Evolutionary conservation across 331 rosid species (phyloP).

Genomic region (Pyrus hybrid): DNA sequence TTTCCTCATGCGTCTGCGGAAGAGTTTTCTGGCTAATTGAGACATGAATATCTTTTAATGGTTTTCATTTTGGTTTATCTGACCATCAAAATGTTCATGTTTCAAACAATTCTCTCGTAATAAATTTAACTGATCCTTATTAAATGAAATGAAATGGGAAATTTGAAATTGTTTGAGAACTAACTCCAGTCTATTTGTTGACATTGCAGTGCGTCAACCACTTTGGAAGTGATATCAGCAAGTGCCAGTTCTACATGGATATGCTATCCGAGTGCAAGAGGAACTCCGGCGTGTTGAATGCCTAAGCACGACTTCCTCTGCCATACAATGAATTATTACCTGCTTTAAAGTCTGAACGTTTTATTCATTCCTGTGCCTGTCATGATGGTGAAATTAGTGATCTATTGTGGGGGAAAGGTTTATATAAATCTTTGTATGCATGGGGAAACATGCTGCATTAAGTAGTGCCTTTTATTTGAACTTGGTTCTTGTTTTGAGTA

Average conservation of each 20-base stretch:
- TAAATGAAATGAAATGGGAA: not conserved
- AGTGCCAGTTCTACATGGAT: constrained; percentile 86
- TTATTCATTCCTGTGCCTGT: not conserved
- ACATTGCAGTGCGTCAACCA: constrained; percentile 61
- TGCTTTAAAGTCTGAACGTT: not conserved
- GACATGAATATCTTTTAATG: not conserved
- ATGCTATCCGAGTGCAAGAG: constrained; percentile 76
- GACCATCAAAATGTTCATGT: not conserved
- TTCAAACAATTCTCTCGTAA: not conserved
- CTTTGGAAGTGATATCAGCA: constrained; percentile 69
- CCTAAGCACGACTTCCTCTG: constrained; percentile 13
- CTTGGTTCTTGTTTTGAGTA: not conserved
- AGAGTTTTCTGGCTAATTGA: not conserved
- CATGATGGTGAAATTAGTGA: not conserved
- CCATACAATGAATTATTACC: not conserved
- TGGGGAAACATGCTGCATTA: not conserved
- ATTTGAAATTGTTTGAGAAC: not conserved
- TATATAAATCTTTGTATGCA: not conserved
- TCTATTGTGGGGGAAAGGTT: not conserved
- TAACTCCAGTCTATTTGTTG: not conserved
- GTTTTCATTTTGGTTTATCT: not conserved
- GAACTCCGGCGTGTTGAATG: constrained; percentile 51
- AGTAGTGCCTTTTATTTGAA: not conserved
- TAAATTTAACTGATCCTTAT: not conserved
- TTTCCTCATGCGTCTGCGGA: not conserved